A percentile compares a stretch with the other conserved stretches of the same genome.
These are phyloP conservation scores for Colletotrichum noveboracense DNA, from an alignment of 2,329 filamentous ascomycete genomes.

Conservation along the genomic window DNA sequence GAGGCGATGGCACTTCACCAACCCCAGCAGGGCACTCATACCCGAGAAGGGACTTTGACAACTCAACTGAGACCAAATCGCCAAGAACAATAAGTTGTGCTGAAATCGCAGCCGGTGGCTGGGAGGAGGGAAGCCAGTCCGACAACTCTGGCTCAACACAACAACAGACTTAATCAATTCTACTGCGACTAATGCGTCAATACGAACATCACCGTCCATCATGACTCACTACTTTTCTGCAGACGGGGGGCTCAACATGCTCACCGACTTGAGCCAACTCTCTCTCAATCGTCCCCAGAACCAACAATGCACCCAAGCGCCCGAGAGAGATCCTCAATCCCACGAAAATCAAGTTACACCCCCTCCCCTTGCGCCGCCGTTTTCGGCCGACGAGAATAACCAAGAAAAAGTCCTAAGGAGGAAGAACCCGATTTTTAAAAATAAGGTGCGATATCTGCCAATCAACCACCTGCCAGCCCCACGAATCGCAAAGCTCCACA, in stretches of 20 bases:
- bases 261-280: conserved; percentile 7
- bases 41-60: neutral
- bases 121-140: neutral
- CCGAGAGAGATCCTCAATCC: neutral
- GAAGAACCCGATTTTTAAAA: neutral
- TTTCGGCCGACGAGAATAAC: neutral
- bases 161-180: neutral
- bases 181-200: neutral
- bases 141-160: neutral
- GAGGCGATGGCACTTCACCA: neutral
- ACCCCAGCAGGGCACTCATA: neutral
- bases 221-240: neutral
- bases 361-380: neutral
- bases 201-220: neutral
- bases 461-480: neutral
- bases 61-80: neutral
- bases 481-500: neutral
- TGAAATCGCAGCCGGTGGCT: neutral
- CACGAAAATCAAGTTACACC: neutral
- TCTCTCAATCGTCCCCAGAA: neutral
- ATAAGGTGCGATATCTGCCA: neutral
- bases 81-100: neutral
- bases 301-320: neutral
- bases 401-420: neutral
- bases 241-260: neutral